Percentiles rank a stretch among this genome's conserved stretches.
Evolutionary conservation across 257 asterid genomes (phyloP).

Genomic region (Penstemon davidsonii): DNA sequence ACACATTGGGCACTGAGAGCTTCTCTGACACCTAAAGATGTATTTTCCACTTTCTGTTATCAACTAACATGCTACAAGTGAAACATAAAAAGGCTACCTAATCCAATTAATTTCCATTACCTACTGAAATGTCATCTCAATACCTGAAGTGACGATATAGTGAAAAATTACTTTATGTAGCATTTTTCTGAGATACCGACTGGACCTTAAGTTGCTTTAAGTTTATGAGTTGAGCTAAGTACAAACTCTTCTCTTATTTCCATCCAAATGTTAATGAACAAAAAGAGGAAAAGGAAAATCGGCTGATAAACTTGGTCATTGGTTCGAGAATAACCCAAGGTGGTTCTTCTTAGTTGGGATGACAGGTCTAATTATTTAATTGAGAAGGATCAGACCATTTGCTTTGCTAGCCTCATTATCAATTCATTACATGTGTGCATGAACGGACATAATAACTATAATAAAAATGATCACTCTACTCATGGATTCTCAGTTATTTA

Average conservation of each 20-base stretch:
- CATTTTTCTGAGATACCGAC: too few species aligned
- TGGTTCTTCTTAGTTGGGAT: too few species aligned
- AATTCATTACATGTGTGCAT: too few species aligned
- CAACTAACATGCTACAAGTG: too few species aligned
- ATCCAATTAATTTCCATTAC: not conserved
- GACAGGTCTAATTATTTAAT: too few species aligned
- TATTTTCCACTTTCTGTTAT: not conserved
- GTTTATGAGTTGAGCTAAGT: not conserved
- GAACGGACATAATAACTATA: too few species aligned
- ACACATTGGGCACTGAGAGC: slow-evolving; percentile 96
- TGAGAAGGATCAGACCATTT: too few species aligned
- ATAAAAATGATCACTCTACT: too few species aligned
- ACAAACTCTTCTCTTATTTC: not conserved
- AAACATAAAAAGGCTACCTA: not conserved
- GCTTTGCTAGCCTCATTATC: too few species aligned
- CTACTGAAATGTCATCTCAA: not conserved
- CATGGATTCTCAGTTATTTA: too few species aligned
- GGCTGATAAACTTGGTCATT: not conserved
- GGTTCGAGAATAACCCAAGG: too few species aligned
- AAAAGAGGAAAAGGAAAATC: not conserved
- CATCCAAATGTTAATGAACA: slow-evolving; percentile 5
- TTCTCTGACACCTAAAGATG: slow-evolving; percentile 80
- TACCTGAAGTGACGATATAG: not conserved
- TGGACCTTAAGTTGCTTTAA: slow-evolving; percentile 5
- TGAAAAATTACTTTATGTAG: too few species aligned